Evolutionary conservation across 2,329 filamentous ascomycete genomes (phyloP), one percentile per base, ranked within the genome.

Genomic region (Teratosphaeria epicoccoides): DNA sequence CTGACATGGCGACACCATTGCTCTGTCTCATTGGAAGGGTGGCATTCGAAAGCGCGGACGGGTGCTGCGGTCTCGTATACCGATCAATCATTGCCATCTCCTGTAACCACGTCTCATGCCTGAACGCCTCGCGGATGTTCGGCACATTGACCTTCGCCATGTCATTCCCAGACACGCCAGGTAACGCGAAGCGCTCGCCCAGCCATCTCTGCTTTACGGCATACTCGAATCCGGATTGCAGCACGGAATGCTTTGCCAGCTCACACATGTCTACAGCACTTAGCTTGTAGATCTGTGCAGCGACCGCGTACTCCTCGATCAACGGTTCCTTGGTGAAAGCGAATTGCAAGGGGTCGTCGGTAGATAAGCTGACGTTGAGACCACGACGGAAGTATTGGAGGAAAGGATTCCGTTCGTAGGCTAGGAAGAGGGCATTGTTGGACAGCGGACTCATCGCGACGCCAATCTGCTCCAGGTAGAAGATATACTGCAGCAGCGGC

Each of bases 391-490:
- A 98, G 71, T 98, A 98, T 63, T 87, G 87, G 61, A 95, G 78
- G 71, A 95, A 98, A 0, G 93, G 93, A 61, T 98, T 98, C 53
- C 94, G 83, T 69, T 98, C 93, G 65, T 98, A 97, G 1, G 91
- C 89, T 49, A 98, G 73, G 72, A 98, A 98, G 26, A 98, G 73
- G 0, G 93, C 93, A 62, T 98, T 98, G 74, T 98, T 98, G 69
- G 89, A 95, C 45, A 98, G 77, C 2, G 93, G 93, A n/a, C 91
- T 97, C 93, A 98, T 98, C 55, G 93, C 93, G 57, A 98, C 93
- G 52, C 93, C 93, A 56, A 98, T 96, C 66, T 97, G 91, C 65
- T 98, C 90, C 20, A 98, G 81, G 63, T 98, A 98, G 73, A 95
- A 98, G 48, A 97, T 82, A 69, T 98, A 98, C 69, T 98, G 93